Evolutionary conservation across 164 flowering plant species (phyloP), one percentile per base, ranked within the genome.

Genomic region (Magnolia kwangsiensis): DNA sequence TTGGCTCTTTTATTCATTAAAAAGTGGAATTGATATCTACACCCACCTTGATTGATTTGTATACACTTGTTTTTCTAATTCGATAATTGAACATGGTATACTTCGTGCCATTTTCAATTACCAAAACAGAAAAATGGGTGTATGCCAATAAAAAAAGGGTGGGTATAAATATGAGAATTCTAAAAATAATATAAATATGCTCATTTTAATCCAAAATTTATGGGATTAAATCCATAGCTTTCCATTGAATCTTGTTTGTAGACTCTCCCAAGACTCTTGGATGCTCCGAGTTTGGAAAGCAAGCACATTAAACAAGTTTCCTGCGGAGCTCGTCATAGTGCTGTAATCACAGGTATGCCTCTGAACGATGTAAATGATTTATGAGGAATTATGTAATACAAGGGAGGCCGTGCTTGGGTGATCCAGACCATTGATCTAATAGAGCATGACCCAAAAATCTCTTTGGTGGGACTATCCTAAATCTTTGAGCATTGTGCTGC

Each of bases 241-340:
- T 68, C 50, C 71, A 27, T 27, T 18, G 50, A 68, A 68, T 68
- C 49, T 68, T 68, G 50, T 68, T 71, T 79, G 23, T 90, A 95
- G 98, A 89, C 86, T 67, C 83, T 89, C 16, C 98, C 98, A 14
- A 87, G 90, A 86, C 92, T 93, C 14, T 74, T 95, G 84, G 97
- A 91, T 61, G 90, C 95, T 72, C 87, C 97, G 65, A 85, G 88
- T 76, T 74, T 95, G 79, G 99, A 95, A 80, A 86, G 87, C 78
- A 74, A 78, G 66, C 78, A 86, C 82, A 95, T 85, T 24, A 91
- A 82, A 84, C n/a, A 72, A 61, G 88, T 92, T 69, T 91, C 98
- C 50, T 95, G 98, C 68, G 98, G 98, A 20, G 98, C 98, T 75
- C 94, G 98, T 29, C 98, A 95, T 73, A 92, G 85, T 88, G 97